phyloP scores from a whole-genome alignment of 2,329 filamentous ascomycete species.

The Macrophomina pseudophaseolina region DNA sequence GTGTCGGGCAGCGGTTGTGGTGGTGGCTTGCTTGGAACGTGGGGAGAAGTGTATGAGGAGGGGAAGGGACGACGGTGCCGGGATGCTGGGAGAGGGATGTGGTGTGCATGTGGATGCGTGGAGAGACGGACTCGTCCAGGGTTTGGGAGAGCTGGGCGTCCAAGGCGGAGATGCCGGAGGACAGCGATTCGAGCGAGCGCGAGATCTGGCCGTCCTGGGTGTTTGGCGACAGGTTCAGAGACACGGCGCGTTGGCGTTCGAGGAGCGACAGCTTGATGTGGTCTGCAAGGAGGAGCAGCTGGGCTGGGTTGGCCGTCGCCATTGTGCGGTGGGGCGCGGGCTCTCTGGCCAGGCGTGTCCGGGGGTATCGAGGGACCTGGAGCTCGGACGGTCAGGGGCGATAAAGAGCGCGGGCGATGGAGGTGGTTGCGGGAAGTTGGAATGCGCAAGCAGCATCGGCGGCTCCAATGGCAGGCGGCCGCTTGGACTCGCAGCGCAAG shows the following conservation, averaged over 20 bases:
- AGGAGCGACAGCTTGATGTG: conserved; percentile 96
- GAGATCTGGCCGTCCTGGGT: conserved; percentile 89
- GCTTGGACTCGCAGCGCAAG: conserved; percentile 2
- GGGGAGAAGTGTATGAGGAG: conserved; percentile 10
- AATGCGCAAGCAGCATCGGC: background rate
- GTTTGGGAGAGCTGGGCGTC: conserved; percentile 66
- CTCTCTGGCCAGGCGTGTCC: conserved; percentile 15
- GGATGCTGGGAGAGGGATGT: conserved; percentile 5
- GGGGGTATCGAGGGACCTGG: background rate
- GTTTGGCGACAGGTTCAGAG: conserved; percentile 76
- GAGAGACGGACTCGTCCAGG: conserved; percentile 56
- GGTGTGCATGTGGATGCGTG: background rate
- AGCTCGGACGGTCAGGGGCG: conserved; percentile 1
- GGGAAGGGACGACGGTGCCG: conserved; percentile 7
- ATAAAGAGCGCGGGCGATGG: background rate
- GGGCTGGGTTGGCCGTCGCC: conserved; percentile 61
- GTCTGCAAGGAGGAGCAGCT: conserved; percentile 91
- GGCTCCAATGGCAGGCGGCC: background rate
- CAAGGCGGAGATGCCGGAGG: conserved; percentile 75
- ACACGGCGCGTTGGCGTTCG: conserved; percentile 85
- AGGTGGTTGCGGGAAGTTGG: conserved; percentile 5
- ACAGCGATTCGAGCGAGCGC: conserved; percentile 83
- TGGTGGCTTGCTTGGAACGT: conserved; percentile 25
- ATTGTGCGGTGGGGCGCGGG: conserved; percentile 19
- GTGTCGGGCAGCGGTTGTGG: background rate